Conservation (phyloP, 345 rosid species). For the Lepidium sativum region DNA sequence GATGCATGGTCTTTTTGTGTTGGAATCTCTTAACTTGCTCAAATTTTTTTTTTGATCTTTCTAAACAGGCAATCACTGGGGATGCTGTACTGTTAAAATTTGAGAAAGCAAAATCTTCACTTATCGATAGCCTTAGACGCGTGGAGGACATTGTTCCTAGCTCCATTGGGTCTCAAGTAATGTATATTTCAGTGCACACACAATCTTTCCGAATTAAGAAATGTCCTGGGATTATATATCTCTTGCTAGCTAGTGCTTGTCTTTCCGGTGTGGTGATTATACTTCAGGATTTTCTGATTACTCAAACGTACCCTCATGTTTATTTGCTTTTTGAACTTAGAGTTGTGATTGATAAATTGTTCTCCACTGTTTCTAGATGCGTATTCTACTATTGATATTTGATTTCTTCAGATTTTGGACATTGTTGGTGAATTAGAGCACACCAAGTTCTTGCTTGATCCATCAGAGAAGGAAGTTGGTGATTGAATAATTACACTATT, state of each 20-base stretch:
- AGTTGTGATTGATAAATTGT: background rate
- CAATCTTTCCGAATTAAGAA: slow-evolving; percentile 48
- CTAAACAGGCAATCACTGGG: slow-evolving; percentile 82
- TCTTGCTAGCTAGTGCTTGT: background rate
- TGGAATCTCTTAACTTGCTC: background rate
- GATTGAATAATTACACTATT: slow-evolving; percentile 70
- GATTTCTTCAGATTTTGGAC: slow-evolving; percentile 60
- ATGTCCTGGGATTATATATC: background rate
- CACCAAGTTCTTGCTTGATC: slow-evolving; percentile 51
- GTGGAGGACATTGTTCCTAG: slow-evolving; percentile 89
- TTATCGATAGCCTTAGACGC: slow-evolving; percentile 70
- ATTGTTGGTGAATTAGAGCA: slow-evolving; percentile 64
- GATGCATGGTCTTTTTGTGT: background rate
- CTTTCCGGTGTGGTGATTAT: background rate
- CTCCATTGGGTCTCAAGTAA: slow-evolving; percentile 79
- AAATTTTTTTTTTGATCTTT: slow-evolving; percentile 12
- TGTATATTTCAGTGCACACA: background rate
- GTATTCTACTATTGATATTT: slow-evolving; percentile 8
- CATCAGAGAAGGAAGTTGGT: slow-evolving; percentile 84
- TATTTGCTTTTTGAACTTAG: background rate
- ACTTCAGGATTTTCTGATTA: background rate
- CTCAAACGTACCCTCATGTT: background rate
- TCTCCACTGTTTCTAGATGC: background rate
- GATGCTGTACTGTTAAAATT: slow-evolving; percentile 81
- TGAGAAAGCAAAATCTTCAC: slow-evolving; percentile 62